Conservation (phyloP, 495 filamentous ascomycete genomes). For the Darksidea phi region DNA sequence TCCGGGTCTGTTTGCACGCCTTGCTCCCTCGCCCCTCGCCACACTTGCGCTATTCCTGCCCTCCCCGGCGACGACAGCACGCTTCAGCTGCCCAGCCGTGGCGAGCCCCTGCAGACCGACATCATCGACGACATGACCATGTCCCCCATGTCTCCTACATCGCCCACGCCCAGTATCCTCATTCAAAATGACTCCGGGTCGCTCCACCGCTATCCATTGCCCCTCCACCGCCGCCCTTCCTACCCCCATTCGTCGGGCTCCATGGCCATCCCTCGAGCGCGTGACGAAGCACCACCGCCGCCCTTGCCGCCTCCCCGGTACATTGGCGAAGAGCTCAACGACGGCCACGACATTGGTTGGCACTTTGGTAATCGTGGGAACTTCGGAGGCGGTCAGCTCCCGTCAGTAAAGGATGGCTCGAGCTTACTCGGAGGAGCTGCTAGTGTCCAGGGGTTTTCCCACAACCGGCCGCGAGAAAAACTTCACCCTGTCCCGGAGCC, state of each 20-base stretch:
- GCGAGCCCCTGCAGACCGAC: slow-evolving; percentile 21
- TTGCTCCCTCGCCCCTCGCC: slow-evolving; percentile 4
- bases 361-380: slow-evolving; percentile 54
- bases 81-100: slow-evolving; percentile 30
- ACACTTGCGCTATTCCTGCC: slow-evolving; percentile 3
- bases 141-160: slow-evolving; percentile 28
- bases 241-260: slow-evolving; percentile 37
- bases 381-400: slow-evolving; percentile 46
- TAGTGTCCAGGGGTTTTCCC: slow-evolving; percentile 8
- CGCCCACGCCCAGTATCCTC: slow-evolving; percentile 33
- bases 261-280: slow-evolving; percentile 58
- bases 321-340: slow-evolving; percentile 52
- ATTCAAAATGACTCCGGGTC: slow-evolving; percentile 37
- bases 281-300: slow-evolving; percentile 57
- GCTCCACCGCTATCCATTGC: slow-evolving; percentile 32
- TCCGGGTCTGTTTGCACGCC: neutral
- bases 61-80: slow-evolving; percentile 5
- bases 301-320: slow-evolving; percentile 62
- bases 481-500: neutral
- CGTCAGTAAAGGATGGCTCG: slow-evolving; percentile 51
- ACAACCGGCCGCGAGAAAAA: slow-evolving; percentile 7
- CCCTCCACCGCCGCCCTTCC: slow-evolving; percentile 35
- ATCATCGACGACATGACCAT: slow-evolving; percentile 27
- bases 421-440: slow-evolving; percentile 51
- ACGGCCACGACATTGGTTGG: slow-evolving; percentile 61